A percentile compares a stretch with the other conserved stretches of the same genome.
Evolutionary conservation across 208 protist genomes (phyloP).

Genomic region (Trypanosoma mega): DNA sequence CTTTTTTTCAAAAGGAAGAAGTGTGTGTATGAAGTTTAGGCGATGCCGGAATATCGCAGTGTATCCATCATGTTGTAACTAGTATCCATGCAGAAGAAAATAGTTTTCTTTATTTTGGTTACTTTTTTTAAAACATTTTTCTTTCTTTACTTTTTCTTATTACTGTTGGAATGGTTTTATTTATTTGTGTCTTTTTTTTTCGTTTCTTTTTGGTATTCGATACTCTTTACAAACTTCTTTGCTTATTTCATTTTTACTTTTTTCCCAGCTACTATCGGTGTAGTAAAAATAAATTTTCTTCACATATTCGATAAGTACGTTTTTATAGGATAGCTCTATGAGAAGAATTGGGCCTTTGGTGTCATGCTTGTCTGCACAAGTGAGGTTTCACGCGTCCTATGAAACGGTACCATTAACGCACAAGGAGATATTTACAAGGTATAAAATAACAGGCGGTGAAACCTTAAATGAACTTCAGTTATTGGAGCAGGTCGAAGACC

Average conservation of each 20-base stretch:
- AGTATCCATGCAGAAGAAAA: neutral
- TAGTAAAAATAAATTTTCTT: conserved; percentile 5
- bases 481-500: conserved; percentile 53
- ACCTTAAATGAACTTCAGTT: conserved; percentile 33
- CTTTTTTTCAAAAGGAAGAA: conserved; percentile 2
- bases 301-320: no score
- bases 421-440: conserved; percentile 36
- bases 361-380: neutral
- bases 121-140: conserved; percentile 5
- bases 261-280: neutral
- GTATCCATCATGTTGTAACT: no score
- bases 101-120: conserved; percentile 5
- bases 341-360: no score
- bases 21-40: no score
- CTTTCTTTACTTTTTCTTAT: conserved; percentile 10
- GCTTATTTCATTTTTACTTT: conserved; percentile 21
- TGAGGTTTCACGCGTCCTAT: conserved; percentile 58
- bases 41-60: no score
- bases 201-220: neutral
- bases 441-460: conserved; percentile 1
- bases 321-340: no score
- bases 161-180: neutral
- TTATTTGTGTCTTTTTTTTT: conserved; percentile 2
- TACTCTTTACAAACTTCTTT: neutral
- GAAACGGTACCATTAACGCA: conserved; percentile 43